Base-by-base conservation (phyloP, 2,329 filamentous ascomycete genomes). In the Dendryphion nanum region DNA sequence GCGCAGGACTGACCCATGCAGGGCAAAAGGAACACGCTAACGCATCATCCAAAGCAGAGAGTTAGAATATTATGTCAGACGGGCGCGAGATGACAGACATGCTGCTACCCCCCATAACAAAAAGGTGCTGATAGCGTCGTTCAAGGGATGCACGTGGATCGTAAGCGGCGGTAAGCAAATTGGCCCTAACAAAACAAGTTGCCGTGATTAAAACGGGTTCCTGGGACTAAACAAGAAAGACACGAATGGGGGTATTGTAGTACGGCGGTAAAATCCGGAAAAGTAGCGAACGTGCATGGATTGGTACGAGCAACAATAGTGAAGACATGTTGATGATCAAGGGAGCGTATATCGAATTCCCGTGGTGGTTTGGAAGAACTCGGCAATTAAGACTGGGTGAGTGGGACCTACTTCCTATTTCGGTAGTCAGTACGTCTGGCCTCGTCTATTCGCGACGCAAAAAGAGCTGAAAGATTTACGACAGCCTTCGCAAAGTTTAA, bases 111-210 rank as follows among this genome's bases (percentile, higher is more conserved):
- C 23, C 10, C 23, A 26, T 26, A 26, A 26, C 10, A 14, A 26
- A 36, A 42, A 38, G 37, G 35, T 40, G 32, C 30, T 40, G 35
- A 37, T 33, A 26, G 19, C 17, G n/a, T 33, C 8, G 10, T n/a
- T 33, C 36, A 19, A 37, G 36, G 34, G 21, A 40, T 47, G 48
- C 53, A 59, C 46, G 50, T 51, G 44, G 44, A 47, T 29, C 21
- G 42, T 57, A 53, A 59, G 50, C 50, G 31, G 47, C 51, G 43
- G 53, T 56, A 48, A 59, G 51, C 53, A 46, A 34, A n/a, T 10
- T n/a, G 23, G n/a, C 10, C 23, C 23, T n/a, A 3, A 10, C 23
- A 8, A 26, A n/a, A n/a, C 36, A 43, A 47, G 40, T 30, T 33
- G 35, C 40, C 36, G 43, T 33, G 16, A 15, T 38, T 14, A 41